A percentile compares a stretch with the other conserved stretches of the same genome.
Conservation (phyloP, 192 early-diverging fungal species). For the Linderina pennispora region DNA sequence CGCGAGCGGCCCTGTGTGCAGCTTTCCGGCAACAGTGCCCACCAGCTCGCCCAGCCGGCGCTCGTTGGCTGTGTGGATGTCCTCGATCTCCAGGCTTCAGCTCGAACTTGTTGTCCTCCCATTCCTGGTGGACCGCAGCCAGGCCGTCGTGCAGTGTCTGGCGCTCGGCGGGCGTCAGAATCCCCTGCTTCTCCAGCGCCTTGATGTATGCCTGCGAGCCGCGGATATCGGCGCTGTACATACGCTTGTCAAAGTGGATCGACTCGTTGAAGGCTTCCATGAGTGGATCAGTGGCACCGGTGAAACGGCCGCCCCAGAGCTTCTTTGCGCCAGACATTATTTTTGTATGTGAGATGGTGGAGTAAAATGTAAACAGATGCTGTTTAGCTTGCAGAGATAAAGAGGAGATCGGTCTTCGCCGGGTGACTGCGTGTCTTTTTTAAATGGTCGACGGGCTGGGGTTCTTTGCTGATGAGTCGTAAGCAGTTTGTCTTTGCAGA, state of each 20-base stretch:
- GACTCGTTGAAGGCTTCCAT: constrained; percentile 98
- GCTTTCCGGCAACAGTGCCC: constrained; percentile 88
- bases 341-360: too few species aligned
- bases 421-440: too few species aligned
- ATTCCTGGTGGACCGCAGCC: constrained; percentile 69
- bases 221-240: constrained; percentile 82
- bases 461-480: too few species aligned
- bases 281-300: constrained; percentile 86
- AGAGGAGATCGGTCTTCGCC: too few species aligned
- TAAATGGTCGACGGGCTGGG: too few species aligned
- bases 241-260: constrained; percentile 87
- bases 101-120: constrained; percentile 67
- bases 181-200: constrained; percentile 62
- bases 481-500: too few species aligned
- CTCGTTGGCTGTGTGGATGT: constrained; percentile 99
- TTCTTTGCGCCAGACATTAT: constrained; percentile 31
- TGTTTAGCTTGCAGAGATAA: too few species aligned
- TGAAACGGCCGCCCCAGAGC: constrained; percentile 85
- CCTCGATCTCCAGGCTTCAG: constrained; percentile 81
- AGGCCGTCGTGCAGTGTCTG: constrained; percentile 71
- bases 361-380: too few species aligned
- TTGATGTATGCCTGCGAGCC: constrained; percentile 90
- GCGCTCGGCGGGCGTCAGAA: constrained; percentile 74
- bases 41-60: constrained; percentile 88
- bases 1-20: constrained; percentile 94